These are phyloP conservation scores for Capronia americana DNA, from an alignment of 2,329 filamentous ascomycete genomes.

Conservation along the genomic window DNA sequence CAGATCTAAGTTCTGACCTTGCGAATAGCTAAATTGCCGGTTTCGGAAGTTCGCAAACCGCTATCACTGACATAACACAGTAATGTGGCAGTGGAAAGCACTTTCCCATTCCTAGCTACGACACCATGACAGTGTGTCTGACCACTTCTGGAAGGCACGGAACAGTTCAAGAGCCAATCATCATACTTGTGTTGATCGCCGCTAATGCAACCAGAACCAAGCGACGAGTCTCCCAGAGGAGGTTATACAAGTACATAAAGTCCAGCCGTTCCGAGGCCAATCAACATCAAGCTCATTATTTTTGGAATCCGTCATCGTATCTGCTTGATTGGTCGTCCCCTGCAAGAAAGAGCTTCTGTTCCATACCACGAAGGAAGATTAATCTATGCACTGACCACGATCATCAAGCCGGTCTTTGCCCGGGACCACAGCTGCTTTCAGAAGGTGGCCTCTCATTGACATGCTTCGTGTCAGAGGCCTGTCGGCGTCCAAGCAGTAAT, in stretches of 20 bases:
- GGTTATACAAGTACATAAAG: not conserved
- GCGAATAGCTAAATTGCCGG: not conserved
- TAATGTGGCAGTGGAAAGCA: not conserved
- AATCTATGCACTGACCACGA: not conserved
- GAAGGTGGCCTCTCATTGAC: not conserved
- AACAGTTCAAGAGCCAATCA: not conserved
- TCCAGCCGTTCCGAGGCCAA: not conserved
- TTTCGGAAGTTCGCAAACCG: not conserved
- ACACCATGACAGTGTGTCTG: not conserved
- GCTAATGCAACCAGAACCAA: not conserved
- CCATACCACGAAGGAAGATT: not conserved
- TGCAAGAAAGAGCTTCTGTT: not conserved
- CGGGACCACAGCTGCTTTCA: not conserved
- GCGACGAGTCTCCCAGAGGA: not conserved
- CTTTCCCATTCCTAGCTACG: not conserved
- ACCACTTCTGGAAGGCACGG: not conserved
- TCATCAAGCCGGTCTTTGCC: not conserved
- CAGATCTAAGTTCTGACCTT: constrained; percentile 14
- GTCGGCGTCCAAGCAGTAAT: not conserved
- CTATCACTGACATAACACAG: not conserved
- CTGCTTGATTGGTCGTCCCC: not conserved
- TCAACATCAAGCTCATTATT: constrained; percentile 4
- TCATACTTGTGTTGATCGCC: not conserved
- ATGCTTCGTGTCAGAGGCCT: not conserved
- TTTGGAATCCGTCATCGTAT: constrained; percentile 7